phyloP scores from a whole-genome alignment of 202 grass and related monocot genomes.

The Carex sylvatica region DNA sequence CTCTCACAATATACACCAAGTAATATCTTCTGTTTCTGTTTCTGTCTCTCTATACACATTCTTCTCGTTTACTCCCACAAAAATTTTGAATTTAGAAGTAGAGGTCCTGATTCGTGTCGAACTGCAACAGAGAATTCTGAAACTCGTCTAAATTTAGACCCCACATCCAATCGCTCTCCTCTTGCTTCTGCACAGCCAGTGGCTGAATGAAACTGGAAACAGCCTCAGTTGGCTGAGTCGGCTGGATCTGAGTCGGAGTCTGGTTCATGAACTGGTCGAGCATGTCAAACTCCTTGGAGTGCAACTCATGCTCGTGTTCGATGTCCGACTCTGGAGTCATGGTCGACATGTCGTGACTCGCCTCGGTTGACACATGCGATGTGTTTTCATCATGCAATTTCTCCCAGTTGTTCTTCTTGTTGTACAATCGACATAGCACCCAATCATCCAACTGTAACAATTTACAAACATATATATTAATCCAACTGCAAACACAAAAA shows the following conservation, averaged over 20 bases:
- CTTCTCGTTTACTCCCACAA: background rate
- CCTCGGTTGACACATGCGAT: slow-evolving; percentile 14
- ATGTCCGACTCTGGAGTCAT: slow-evolving; percentile 32
- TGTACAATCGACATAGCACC: slow-evolving; percentile 84
- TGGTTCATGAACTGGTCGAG: slow-evolving; percentile 51
- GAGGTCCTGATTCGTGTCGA: slow-evolving; percentile 18
- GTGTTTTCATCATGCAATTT: slow-evolving; percentile 42
- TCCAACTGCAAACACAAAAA: background rate
- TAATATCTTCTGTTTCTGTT: background rate
- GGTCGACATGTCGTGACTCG: slow-evolving; percentile 4
- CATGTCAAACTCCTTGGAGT: slow-evolving; percentile 46
- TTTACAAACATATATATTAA: background rate
- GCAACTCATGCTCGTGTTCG: slow-evolving; percentile 39
- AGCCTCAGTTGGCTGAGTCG: slow-evolving; percentile 20
- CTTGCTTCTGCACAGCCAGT: slow-evolving; percentile 33
- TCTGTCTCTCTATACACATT: background rate
- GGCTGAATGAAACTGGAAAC: background rate
- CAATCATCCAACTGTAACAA: slow-evolving; percentile 68
- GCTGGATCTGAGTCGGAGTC: slow-evolving; percentile 42
- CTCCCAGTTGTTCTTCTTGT: slow-evolving; percentile 92
- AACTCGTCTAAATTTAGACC: slow-evolving; percentile 58
- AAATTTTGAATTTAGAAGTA: slow-evolving; percentile 13
- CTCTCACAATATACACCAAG: too few species aligned
- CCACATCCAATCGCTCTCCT: slow-evolving; percentile 69
- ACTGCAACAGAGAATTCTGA: slow-evolving; percentile 42